Conservation (phyloP, 352 stramenopile genomes). For the Globisporangium cylindrosporum region DNA sequence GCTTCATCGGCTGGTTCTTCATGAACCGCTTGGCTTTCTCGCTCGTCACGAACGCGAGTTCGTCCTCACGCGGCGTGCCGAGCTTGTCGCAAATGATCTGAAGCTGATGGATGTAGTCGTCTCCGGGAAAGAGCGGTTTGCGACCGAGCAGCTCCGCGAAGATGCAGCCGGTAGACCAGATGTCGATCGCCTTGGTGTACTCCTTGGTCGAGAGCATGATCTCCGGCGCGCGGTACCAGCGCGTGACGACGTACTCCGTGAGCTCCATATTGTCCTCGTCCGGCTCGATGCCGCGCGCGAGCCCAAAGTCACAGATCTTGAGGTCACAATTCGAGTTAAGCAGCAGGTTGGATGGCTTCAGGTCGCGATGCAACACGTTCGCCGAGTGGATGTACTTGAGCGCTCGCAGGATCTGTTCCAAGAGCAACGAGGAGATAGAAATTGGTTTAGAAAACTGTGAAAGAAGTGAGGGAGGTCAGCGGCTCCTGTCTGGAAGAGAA, state of each 20-base stretch:
- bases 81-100: slow-evolving; percentile 94
- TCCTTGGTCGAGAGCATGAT: slow-evolving; percentile 96
- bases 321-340: slow-evolving; percentile 92
- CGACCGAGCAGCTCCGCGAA: slow-evolving; percentile 90
- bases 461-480: neutral
- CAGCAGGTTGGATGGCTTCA: slow-evolving; percentile 97
- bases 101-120: slow-evolving; percentile 99
- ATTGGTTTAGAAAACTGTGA: neutral
- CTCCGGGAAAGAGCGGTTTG: slow-evolving; percentile 91
- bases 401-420: slow-evolving; percentile 90
- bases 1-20: slow-evolving; percentile 76
- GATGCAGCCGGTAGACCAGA: slow-evolving; percentile 95
- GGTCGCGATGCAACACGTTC: slow-evolving; percentile 94
- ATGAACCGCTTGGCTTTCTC: slow-evolving; percentile 88
- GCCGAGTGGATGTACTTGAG: slow-evolving; percentile 94
- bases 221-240: slow-evolving; percentile 91
- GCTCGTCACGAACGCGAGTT: slow-evolving; percentile 91
- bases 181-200: slow-evolving; percentile 97
- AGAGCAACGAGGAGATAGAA: neutral
- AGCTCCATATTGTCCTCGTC: slow-evolving; percentile 90
- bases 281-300: slow-evolving; percentile 79
- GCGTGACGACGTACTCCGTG: slow-evolving; percentile 89
- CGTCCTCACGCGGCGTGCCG: slow-evolving; percentile 81
- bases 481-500: neutral
- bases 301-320: slow-evolving; percentile 91